Evolutionary conservation across 2,329 filamentous ascomycete species (phyloP), one percentile per base, ranked within the genome.

Genomic region (Aaosphaeria pasadenensis): DNA sequence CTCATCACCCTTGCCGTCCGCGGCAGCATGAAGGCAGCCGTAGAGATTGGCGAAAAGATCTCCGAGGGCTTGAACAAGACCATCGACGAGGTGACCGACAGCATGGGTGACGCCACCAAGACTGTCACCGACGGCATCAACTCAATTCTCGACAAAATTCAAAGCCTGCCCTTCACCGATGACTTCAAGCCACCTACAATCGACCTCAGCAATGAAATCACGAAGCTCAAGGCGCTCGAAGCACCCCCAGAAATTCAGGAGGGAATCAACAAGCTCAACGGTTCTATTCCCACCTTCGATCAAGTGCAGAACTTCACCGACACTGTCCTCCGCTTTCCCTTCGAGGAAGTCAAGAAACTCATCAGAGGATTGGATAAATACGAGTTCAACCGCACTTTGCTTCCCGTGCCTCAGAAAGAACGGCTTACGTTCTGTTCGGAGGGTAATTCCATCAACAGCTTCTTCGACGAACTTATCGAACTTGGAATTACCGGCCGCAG

Each of bases 371-470:
- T 94, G 61, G 81, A 83, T 43, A 80, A 76, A 52, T 97, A 91
- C 76, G 79, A 77, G 31, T 95, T 97, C 66, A 84, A 96, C 65
- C 79, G 84, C 11, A 81, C 82, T 9, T 71, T 87, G 7, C 92
- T 99, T 59, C 90, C 91, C 0, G 80, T 96, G 3, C 91, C 94
- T 1, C 75, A 86, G 58, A 96, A 95, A 74, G 81, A 95, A 69
- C 75, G 84, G 35, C 77, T 99, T 45, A 86, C 81, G 1, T 97
- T 99, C 74, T 99, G 94, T 75, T 89, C 89, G 39, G 84, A 90
- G 64, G 90, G 94, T 71, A 81, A 89, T 55, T 84, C 82, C 31
- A 87, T 99, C 70, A 84, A 86, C 63, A 78, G 85, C 54, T 97
- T 97, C 76, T 99, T 99, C 70, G 75, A 85, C 48, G 77, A 77